Base-by-base conservation (phyloP, 169 alveolate species). In the Plasmodium gallinaceum region DNA sequence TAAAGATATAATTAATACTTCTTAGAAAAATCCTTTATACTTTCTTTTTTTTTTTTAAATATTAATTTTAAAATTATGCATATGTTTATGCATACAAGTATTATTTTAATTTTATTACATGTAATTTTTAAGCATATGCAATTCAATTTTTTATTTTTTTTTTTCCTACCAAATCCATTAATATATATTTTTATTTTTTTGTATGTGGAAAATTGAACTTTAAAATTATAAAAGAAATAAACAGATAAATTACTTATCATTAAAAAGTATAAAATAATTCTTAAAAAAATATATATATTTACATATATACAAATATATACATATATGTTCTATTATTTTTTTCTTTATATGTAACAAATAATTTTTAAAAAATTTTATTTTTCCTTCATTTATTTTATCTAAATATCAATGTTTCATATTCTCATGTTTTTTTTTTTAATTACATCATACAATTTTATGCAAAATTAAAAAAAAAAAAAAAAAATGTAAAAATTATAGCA, bases 271-370 rank as follows among this genome's bases (percentile, higher is more conserved):
- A 32, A 2, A 32, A 32, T 32, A 32, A 32, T 32, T 32, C 4
- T 32, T 32, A 32, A 32, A 32, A 60, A 60, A 16, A 7, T 18
- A 60, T 24, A 24, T n/a, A 58, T 58, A 58, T 58, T 0, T 58
- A 58, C 20, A 58, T 58, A 58, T 58, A 12, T 58, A 58, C 20
- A 16, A n/a, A 58, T 60, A 60, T 60, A 26, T 60, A 60, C 22
- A 60, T 60, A 60, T 60, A 60, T 20, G 14, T 14, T 48, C 16
- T 48, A 0, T 48, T 48, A 48, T 48, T 48, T 48, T 48, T 10
- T 48, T 48, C 14, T 48, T 48, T 48, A 48, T 10, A 48, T 10
- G 58, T 10, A 48, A 48, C 58, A 14, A 9, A 10, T 2, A 2
- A 2, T 10, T 48, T 48, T 9, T 48, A 1, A 0, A 2, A 2